Percentiles rank a stretch among this genome's conserved stretches.
Evolutionary conservation across 768 basidiomycete genomes (phyloP).

Genomic region (Suillus plorans): DNA sequence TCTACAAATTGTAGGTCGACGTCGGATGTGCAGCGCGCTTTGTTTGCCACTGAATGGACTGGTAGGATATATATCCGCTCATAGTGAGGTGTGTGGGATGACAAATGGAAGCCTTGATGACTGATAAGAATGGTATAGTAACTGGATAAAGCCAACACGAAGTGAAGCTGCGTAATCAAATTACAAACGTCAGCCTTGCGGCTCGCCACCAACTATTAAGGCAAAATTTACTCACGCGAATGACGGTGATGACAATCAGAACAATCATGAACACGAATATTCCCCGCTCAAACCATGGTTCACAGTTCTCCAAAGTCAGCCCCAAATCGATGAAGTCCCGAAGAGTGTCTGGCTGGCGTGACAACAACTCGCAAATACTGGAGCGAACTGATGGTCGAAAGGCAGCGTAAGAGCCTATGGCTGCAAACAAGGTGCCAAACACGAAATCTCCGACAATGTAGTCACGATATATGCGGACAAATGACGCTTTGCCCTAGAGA

Average conservation of each 20-base stretch:
- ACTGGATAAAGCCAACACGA: constrained; percentile 69
- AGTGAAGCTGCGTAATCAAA: constrained; percentile 55
- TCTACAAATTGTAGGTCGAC: constrained; percentile 6
- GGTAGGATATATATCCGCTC: constrained; percentile 69
- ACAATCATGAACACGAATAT: constrained; percentile 57
- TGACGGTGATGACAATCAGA: constrained; percentile 59
- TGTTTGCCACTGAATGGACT: constrained; percentile 15
- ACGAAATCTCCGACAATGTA: constrained; percentile 78
- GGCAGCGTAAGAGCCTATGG: constrained; percentile 56
- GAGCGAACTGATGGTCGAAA: constrained; percentile 56
- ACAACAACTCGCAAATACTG: constrained; percentile 71
- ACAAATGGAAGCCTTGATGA: constrained; percentile 30
- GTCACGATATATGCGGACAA: constrained; percentile 80
- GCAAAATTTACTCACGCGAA: constrained; percentile 52
- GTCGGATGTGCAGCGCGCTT: constrained; percentile 10
- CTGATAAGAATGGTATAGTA: constrained; percentile 58
- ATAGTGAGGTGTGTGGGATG: constrained; percentile 15
- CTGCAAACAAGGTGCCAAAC: constrained; percentile 61
- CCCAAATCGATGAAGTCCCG: constrained; percentile 70
- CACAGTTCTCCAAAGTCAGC: constrained; percentile 77
- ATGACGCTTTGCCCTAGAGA: constrained; percentile 56
- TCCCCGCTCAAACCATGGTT: constrained; percentile 72
- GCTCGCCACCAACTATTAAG: background rate
- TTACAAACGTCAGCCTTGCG: background rate
- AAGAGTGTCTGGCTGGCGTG: constrained; percentile 73